Conservation (phyloP, 2,329 filamentous ascomycete genomes). For the Sporothrix pseudoabietina region DNA sequence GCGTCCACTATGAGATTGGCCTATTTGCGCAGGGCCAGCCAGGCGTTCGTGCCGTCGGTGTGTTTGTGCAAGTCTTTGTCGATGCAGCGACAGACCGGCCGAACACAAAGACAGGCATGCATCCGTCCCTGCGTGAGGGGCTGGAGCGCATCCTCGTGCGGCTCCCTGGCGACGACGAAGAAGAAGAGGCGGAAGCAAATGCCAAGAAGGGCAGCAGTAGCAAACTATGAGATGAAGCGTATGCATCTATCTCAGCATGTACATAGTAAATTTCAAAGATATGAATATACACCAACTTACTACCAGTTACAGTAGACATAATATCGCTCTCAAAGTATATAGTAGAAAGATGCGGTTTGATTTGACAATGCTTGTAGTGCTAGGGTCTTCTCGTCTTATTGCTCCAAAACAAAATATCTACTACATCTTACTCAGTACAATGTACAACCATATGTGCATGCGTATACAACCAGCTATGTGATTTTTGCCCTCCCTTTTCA, state of each 20-base stretch:
- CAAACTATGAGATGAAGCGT: slow-evolving; percentile 5
- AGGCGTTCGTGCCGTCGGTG: slow-evolving; percentile 78
- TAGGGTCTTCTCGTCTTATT: neutral
- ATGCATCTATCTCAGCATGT: neutral
- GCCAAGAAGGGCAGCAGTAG: neutral
- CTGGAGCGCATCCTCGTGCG: slow-evolving; percentile 57
- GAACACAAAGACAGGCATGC: slow-evolving; percentile 63
- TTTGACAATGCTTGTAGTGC: neutral
- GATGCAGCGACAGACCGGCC: slow-evolving; percentile 70
- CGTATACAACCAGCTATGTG: neutral
- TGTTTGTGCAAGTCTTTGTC: slow-evolving; percentile 89
- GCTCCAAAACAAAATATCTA: neutral
- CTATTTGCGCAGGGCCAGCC: slow-evolving; percentile 77
- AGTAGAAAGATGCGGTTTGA: neutral
- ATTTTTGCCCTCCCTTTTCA: neutral
- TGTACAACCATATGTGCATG: slow-evolving; percentile 14
- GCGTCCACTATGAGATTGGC: slow-evolving; percentile 86
- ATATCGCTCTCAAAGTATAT: neutral
- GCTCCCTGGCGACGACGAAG: slow-evolving; percentile 29
- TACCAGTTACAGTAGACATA: neutral
- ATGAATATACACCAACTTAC: neutral
- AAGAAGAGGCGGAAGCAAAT: neutral
- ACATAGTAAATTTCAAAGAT: neutral
- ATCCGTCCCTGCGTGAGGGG: slow-evolving; percentile 57
- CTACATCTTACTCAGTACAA: slow-evolving; percentile 11